Evolutionary conservation across 345 rosid genomes (phyloP).

Genomic region (Ailanthus altissimus): DNA sequence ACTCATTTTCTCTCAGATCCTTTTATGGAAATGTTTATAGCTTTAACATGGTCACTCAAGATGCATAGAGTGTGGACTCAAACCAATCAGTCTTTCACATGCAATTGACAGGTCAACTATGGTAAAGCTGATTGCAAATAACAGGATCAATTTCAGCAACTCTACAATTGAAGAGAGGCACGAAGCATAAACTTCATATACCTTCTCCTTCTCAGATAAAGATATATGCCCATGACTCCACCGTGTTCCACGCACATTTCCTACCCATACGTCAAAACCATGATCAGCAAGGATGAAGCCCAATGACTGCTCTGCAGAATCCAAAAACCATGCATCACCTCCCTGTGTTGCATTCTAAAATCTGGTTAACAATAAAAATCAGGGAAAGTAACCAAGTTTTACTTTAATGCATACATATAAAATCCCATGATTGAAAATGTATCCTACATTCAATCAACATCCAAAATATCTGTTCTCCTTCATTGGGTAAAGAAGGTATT

Average conservation of each 20-base stretch:
- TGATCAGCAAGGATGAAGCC: slow-evolving; percentile 89
- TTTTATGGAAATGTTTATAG: not conserved
- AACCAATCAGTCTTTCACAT: not conserved
- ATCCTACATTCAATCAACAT: not conserved
- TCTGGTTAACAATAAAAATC: slow-evolving; percentile 12
- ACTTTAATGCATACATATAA: not conserved
- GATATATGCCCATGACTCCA: slow-evolving; percentile 83
- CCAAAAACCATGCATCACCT: slow-evolving; percentile 88
- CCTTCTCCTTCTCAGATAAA: slow-evolving; percentile 71
- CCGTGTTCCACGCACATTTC: slow-evolving; percentile 88
- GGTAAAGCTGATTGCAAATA: slow-evolving; percentile 13
- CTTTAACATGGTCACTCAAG: not conserved
- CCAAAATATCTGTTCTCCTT: not conserved
- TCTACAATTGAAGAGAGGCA: not conserved
- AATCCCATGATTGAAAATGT: not conserved
- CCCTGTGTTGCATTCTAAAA: slow-evolving; percentile 40
- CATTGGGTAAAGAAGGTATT: not conserved
- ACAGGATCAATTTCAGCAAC: slow-evolving; percentile 4
- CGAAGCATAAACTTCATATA: slow-evolving; percentile 24
- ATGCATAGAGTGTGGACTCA: not conserved
- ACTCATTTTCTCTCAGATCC: not conserved
- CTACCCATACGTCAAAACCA: slow-evolving; percentile 94
- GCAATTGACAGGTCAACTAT: slow-evolving; percentile 1
- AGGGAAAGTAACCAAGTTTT: slow-evolving; percentile 6
- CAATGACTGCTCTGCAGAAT: slow-evolving; percentile 61